phyloP scores from a whole-genome alignment of 129 eudicot genomes.

The Chrysanthemum seticuspe region DNA sequence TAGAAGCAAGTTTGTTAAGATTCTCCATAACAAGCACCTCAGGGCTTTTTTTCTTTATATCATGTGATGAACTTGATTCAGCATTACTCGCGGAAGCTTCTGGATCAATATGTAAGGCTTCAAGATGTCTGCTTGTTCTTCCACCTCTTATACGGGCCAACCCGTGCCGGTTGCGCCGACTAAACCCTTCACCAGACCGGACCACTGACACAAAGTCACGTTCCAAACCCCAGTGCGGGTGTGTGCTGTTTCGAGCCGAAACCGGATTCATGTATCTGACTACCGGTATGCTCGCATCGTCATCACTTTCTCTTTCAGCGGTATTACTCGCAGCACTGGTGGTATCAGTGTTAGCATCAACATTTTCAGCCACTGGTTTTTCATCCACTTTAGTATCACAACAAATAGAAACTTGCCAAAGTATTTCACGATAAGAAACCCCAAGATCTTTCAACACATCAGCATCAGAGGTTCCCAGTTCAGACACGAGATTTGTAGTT shows the following conservation, averaged over 20 bases:
- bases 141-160: constrained; percentile 90
- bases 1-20: constrained; percentile 74
- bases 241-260: constrained; percentile 63
- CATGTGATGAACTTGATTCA: constrained; percentile 53
- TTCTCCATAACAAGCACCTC: constrained; percentile 66
- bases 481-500: constrained; percentile 71
- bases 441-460: constrained; percentile 95
- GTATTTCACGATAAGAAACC: constrained; percentile 67
- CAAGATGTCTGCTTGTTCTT: constrained; percentile 78
- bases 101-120: constrained; percentile 78
- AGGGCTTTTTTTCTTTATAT: constrained; percentile 73
- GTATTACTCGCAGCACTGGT: constrained; percentile 33
- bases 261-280: constrained; percentile 87
- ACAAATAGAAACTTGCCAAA: constrained; percentile 84
- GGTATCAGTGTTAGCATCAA: constrained; percentile 34
- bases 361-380: constrained; percentile 61
- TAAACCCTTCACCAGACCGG: constrained; percentile 85
- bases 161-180: constrained; percentile 88
- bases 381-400: constrained; percentile 78
- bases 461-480: constrained; percentile 86
- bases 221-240: constrained; percentile 79
- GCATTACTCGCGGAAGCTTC: constrained; percentile 50
- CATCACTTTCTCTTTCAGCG: constrained; percentile 41
- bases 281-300: constrained; percentile 63
- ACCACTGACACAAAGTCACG: constrained; percentile 89